Base-by-base conservation (phyloP, 306 rosid species). In the Vigna mungo region DNA sequence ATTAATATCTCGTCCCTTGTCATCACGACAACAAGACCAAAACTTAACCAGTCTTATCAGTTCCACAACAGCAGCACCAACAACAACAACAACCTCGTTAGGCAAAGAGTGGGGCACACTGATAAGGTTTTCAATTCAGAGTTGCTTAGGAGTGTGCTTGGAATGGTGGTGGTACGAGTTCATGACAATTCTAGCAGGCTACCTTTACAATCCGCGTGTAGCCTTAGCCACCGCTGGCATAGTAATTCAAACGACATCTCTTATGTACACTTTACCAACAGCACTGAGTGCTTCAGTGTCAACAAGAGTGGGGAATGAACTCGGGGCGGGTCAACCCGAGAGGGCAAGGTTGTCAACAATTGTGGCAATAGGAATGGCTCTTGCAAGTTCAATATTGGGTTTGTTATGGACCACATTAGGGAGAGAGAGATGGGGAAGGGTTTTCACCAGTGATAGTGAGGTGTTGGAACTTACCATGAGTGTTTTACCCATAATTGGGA, bases 121-220 rank as follows among this genome's bases (percentile, higher is more conserved):
- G 9, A 82, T 92, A 4, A 80, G 85, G 44, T 74, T 90, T 7
- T 82, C 90, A 0, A 71, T 89, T 27, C 93, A 91, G 6, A 94
- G 96, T 74, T 94, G 97, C 17, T 75, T 92, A 7, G 96, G 83
- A 1, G 97, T 94, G 20, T 94, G 98, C 44, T 80, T 94, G 34
- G 97, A 94, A 64, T 94, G 98, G 98, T 94, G 98, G 98, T 94
- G 97, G 91, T 89, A 89, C 54, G 94, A 89, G 47, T 75, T 89
- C 43, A 89, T 89, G 94, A 89, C 90, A 6, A 85, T 89, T 23
- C 77, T 87, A 13, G 84, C 94, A 0, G 94, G 91, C 9, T 89
- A 87, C 54, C 94, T 89, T 5, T n/a, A 82, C 9, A 86, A 87
- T 30, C 94, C 91, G 6, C 75, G 76, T 2, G 86, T 84, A 1